Percentiles rank a stretch among this genome's conserved stretches.
Conservation (phyloP, 495 filamentous ascomycete species). For the Lophiotrema nucula region DNA sequence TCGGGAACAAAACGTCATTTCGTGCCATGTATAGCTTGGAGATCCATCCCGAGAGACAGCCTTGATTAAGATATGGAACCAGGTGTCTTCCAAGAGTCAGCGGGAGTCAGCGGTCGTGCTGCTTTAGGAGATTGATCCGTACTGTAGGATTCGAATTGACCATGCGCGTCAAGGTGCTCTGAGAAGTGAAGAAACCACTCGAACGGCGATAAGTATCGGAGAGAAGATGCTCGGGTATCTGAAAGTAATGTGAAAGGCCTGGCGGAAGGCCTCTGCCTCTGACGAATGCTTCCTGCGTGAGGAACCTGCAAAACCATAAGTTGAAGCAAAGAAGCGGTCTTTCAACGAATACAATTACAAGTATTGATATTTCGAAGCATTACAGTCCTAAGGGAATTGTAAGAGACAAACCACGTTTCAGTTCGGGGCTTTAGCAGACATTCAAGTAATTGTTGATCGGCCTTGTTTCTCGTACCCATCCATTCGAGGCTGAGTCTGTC, state of each 20-base stretch:
- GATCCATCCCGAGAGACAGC: background rate
- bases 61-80: background rate
- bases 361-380: background rate
- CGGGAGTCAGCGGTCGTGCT: background rate
- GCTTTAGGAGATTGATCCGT: no score
- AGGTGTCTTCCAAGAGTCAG: background rate
- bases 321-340: background rate
- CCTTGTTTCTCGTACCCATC: background rate
- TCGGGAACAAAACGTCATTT: conserved; percentile 15
- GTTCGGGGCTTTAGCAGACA: background rate
- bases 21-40: conserved; percentile 15
- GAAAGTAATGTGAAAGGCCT: background rate
- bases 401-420: background rate
- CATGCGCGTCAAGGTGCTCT: background rate
- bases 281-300: background rate
- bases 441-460: background rate
- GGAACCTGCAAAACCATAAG: background rate
- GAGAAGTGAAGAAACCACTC: background rate
- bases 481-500: background rate
- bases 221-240: background rate
- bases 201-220: background rate
- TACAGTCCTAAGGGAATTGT: background rate
- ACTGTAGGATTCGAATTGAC: background rate
- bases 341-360: background rate
- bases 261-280: background rate